Evolutionary conservation across 2,329 filamentous ascomycete species (phyloP), one percentile per base, ranked within the genome.

Genomic region (Botrytis deweyae): DNA sequence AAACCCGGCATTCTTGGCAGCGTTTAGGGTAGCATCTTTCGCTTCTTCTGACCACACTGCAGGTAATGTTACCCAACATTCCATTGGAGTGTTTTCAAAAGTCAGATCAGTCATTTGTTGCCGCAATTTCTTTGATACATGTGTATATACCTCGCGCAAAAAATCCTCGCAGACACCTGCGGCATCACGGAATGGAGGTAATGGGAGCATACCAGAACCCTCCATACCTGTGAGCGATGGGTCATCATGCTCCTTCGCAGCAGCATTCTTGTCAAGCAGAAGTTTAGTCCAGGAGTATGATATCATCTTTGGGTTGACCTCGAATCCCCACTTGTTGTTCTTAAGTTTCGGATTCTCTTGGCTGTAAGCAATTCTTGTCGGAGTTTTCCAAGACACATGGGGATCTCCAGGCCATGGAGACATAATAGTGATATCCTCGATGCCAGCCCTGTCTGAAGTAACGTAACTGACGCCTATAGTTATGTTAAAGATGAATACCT

Each of bases 201-300:
- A 18, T 12, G 66, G 25, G 8, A 79, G 2, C 69, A 78, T 76
- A 2, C 75, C 75, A 18, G 20, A 0, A 29, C 69, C 76, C 3
- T 18, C 18, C 46, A 75, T 72, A n/a, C 49, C 8, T 0, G 64
- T 64, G 55, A 79, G 76, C 0, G 75, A 36, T 1, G 74, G 77
- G 49, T 79, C 77, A 12, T 79, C 77, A 66, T 74, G 46, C 14
- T 76, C 63, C 18, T 59, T 70, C 6, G 29, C 16, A 18, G 64
- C 22, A 9, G 78, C 73, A 68, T 75, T 76, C 16, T 76, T 75
- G 36, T 79, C 78, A 52, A 79, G 77, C 4, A 79, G 55, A 55
- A 79, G 77, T 59, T 79, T 79, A 1, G 78, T 78, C 78, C 78
- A 79, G 4, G 78, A 78, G 52, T 78, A 78, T 38, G 77, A 78